Evolutionary conservation across 2,329 filamentous ascomycete genomes (phyloP).

Genomic region (Fusarium succisae): DNA sequence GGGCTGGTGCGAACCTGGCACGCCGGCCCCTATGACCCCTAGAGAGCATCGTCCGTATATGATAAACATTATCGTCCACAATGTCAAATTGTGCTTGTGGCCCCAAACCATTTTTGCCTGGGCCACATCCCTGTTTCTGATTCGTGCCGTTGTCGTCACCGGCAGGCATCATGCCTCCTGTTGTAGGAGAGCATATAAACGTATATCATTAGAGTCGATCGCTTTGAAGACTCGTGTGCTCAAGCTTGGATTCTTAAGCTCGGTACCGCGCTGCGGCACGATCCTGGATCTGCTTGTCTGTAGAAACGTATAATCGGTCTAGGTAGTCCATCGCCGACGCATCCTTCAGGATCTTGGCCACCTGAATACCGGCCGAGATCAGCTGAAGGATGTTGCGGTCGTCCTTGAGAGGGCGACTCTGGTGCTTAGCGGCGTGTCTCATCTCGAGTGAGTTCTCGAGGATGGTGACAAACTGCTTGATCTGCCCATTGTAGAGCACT

Average conservation of each 20-base stretch:
- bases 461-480: constrained; percentile 90
- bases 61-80: constrained; percentile 46
- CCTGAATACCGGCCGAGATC: constrained; percentile 86
- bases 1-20: constrained; percentile 23
- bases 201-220: constrained; percentile 44
- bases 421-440: constrained; percentile 85
- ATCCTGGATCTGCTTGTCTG: constrained; percentile 81
- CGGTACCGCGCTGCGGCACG: constrained; percentile 55
- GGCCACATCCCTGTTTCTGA: constrained; percentile 41
- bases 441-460: constrained; percentile 90
- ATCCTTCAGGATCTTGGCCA: constrained; percentile 88
- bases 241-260: constrained; percentile 42
- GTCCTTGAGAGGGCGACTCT: constrained; percentile 84
- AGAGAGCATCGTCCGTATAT: constrained; percentile 33
- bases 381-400: constrained; percentile 89
- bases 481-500: constrained; percentile 88
- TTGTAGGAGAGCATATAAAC: constrained; percentile 39
- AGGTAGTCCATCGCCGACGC: constrained; percentile 84
- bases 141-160: constrained; percentile 41
- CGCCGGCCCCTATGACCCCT: constrained; percentile 15
- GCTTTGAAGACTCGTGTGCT: constrained; percentile 32
- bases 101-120: constrained; percentile 14
- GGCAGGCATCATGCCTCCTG: constrained; percentile 41
- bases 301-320: constrained; percentile 82
- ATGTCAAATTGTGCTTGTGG: constrained; percentile 35